Percentiles rank a stretch among this genome's conserved stretches.
Conservation (phyloP, 257 asterid genomes). For the Fraxinus anomala region DNA sequence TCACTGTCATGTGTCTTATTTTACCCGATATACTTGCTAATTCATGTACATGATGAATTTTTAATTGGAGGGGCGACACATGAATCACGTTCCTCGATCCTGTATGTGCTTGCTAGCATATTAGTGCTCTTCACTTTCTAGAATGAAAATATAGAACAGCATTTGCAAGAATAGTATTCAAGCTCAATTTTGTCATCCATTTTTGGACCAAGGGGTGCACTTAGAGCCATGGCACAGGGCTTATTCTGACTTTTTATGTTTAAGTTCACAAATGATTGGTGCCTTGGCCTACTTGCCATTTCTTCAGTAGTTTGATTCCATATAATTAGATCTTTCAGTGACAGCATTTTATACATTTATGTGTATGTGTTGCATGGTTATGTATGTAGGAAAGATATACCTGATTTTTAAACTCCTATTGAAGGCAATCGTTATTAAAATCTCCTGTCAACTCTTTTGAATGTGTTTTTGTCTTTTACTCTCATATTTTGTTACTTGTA, state of each 20-base stretch:
- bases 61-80: constrained; percentile 5
- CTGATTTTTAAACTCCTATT: neutral
- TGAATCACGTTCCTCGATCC: neutral
- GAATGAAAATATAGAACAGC: constrained; percentile 8
- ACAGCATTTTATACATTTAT: neutral
- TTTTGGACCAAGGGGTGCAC: neutral
- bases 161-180: neutral
- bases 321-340: neutral
- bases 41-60: neutral
- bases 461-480: neutral
- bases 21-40: neutral
- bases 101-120: neutral
- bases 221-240: neutral
- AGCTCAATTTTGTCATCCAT: neutral
- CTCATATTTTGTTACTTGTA: neutral
- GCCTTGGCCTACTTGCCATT: neutral
- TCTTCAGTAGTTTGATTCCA: neutral
- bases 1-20: neutral
- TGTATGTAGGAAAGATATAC: neutral
- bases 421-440: neutral
- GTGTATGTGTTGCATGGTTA: neutral
- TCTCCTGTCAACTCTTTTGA: neutral
- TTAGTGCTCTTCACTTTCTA: neutral
- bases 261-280: constrained; percentile 11
- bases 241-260: neutral